phyloP scores from a whole-genome alignment of 2,329 filamentous ascomycete genomes.

The Hymenoscyphus scutula region DNA sequence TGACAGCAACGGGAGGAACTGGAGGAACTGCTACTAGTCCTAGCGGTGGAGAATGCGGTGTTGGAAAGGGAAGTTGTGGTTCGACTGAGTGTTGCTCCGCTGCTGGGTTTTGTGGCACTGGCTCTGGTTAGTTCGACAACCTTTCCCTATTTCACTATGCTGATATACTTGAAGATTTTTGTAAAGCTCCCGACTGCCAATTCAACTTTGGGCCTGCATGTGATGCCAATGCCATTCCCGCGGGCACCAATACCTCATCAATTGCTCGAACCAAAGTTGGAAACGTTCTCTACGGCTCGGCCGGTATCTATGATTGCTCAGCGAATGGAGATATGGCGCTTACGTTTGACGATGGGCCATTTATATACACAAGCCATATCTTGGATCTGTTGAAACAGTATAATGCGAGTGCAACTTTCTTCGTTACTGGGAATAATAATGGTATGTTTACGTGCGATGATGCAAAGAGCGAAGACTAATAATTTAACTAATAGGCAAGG shows the following conservation, averaged over 20 bases:
- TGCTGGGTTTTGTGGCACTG: conserved; percentile 27
- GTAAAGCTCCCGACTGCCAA: conserved; percentile 58
- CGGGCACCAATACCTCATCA: conserved; percentile 53
- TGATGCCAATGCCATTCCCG: conserved; percentile 54
- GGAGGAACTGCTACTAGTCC: conserved; percentile 1
- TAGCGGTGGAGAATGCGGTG: conserved; percentile 27
- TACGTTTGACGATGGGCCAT: conserved; percentile 67
- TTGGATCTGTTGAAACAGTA: conserved; percentile 60
- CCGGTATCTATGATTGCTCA: conserved; percentile 55
- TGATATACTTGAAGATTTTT: conserved; percentile 44
- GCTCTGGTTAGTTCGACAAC: conserved; percentile 17
- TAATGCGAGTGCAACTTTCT: conserved; percentile 62
- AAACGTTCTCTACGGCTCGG: conserved; percentile 53
- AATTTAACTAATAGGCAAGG: conserved; percentile 48
- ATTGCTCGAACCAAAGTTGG: conserved; percentile 50
- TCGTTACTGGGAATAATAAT: conserved; percentile 44
- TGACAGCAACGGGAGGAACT: conserved; percentile 6
- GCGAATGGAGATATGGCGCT: conserved; percentile 60
- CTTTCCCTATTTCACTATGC: not conserved
- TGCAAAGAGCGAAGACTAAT: conserved; percentile 12
- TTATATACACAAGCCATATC: conserved; percentile 58
- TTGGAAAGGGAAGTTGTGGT: conserved; percentile 24
- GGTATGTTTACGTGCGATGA: conserved; percentile 11
- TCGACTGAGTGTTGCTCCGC: conserved; percentile 27
- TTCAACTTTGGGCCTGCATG: conserved; percentile 58